Evolutionary conservation across 2,329 filamentous ascomycete genomes (phyloP), one percentile per base, ranked within the genome.

Genomic region (Talaromyces sp.): DNA sequence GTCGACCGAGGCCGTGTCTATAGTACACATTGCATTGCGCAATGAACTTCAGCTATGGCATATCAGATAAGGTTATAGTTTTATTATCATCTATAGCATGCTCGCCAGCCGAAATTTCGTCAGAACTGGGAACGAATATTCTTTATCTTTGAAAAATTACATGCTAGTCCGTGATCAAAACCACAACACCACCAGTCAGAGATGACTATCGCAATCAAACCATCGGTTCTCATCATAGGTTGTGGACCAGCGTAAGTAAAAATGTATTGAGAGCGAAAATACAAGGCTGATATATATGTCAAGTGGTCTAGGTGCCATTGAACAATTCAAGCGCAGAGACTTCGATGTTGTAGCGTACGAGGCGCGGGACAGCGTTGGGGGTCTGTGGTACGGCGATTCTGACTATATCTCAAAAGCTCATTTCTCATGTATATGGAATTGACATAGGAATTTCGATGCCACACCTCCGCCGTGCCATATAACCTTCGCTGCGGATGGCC

Each of bases 271-370:
- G 10, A 24, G 3, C 8, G 22, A 39, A 2, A 14, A 41, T 0
- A 19, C 54, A n/a, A 41, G 4, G 54, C 33, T 57, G 54, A 57
- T 37, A 39, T 31, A 31, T 31, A 31, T 31, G 27, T 31, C 27
- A 41, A 57, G 54, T 9, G 54, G 54, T 8, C 39, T 57, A 13
- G 54, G 54, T 57, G 54, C 54, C 19, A 57, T 57, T 24, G 54
- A 57, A n/a, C 54, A 57, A 22, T 57, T 57, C 37, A 57, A 41
- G 54, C 54, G 54, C 33, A 57, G 24, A 57, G 31, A 24, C 9
- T 57, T 57, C 35, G 33, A 57, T 39, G 54, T 57, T 39, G 54
- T 57, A 5, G 54, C 54, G 54, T 57, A 57, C 33, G 54, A 57
- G 54, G 54, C 54, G 19, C 35, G 54, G 37, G 54, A 57, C 33